Conservation (phyloP, 805 yeast genomes). For the Starmerella vaccinii region DNA sequence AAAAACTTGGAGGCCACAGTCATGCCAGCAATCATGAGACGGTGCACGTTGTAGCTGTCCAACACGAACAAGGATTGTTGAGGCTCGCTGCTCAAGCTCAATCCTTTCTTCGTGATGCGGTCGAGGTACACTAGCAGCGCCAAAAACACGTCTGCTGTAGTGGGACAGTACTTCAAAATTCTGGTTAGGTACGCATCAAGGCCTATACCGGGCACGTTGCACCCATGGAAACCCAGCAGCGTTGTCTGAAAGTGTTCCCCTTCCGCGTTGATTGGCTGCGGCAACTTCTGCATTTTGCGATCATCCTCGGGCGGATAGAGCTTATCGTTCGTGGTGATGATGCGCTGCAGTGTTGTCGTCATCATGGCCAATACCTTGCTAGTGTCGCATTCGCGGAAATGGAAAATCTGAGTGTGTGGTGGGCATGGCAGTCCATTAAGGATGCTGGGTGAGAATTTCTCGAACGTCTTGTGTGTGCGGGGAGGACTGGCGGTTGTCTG, state of each 20-base stretch:
- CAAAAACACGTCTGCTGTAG: slow-evolving; percentile 92
- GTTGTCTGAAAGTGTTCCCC: slow-evolving; percentile 22
- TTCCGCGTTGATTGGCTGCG: slow-evolving; percentile 26
- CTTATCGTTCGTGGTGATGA: slow-evolving; percentile 81
- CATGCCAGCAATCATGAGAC: slow-evolving; percentile 86
- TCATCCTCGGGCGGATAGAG: slow-evolving; percentile 51
- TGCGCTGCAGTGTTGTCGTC: slow-evolving; percentile 71
- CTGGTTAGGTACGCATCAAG: slow-evolving; percentile 81
- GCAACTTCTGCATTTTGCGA: slow-evolving; percentile 17
- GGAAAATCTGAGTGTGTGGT: slow-evolving; percentile 30
- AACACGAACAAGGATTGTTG: slow-evolving; percentile 59
- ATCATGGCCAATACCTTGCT: slow-evolving; percentile 74
- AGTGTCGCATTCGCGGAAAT: slow-evolving; percentile 75
- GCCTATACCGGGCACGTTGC: slow-evolving; percentile 91
- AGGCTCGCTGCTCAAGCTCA: slow-evolving; percentile 11
- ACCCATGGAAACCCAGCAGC: slow-evolving; percentile 86
- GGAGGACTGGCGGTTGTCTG: slow-evolving; percentile 20
- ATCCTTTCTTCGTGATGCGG: slow-evolving; percentile 71
- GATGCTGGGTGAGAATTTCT: slow-evolving; percentile 15
- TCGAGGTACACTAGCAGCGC: slow-evolving; percentile 88
- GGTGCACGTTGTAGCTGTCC: slow-evolving; percentile 92
- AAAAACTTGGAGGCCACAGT: slow-evolving; percentile 76
- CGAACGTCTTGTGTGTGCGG: background rate
- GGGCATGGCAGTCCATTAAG: slow-evolving; percentile 15
- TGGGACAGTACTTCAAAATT: slow-evolving; percentile 92